Base-by-base conservation (phyloP, 345 rosid genomes). In the Salix viminalis region DNA sequence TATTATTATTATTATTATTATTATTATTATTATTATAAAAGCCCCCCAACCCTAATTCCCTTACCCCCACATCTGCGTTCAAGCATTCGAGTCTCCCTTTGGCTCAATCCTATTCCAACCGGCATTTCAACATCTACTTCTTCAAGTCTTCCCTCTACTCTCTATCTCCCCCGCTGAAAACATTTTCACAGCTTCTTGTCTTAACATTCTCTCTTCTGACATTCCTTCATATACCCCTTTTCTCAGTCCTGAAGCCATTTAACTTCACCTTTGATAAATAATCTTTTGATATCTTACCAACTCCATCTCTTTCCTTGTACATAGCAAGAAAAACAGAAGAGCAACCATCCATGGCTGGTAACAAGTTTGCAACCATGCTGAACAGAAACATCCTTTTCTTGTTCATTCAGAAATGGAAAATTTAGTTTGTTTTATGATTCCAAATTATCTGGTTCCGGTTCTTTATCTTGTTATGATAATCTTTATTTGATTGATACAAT, bases 321-420 rank as follows among this genome's bases (percentile, higher is more conserved):
- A 81, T 79, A 81, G 64, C 67, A 68, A 74, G 76, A 75, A 82
- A 66, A 32, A 64, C 67, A 28, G 77, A 81, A 64, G 77, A 81
- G 75, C 73, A 78, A 80, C 71, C 85, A 36, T 77, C 84, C 19
- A 92, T 92, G 98, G 97, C 93, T 44, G 90, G 94, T 82, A 94
- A 94, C 89, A 94, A 83, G 71, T 93, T 93, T 83, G 97, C 98
- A 37, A 90, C 92, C 58, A 81, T 88, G 85, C 67, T 94, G 37
- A 94, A 94, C 80, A 88, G 88, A 41, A 92, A 89, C 83, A 94
- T 28, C 30, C 30, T 1, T 28, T 28, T 28, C 30, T 3, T 32
- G 4, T 32, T 32, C 34, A 32, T 32, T 32, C 34, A 0, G 34
- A 3, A 32, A 32, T 32, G 34, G 0, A 32, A 32, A 32, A 3